Evolutionary conservation across 164 flowering plant species (phyloP), one percentile per base, ranked within the genome.

Genomic region (Houttuynia cordata): DNA sequence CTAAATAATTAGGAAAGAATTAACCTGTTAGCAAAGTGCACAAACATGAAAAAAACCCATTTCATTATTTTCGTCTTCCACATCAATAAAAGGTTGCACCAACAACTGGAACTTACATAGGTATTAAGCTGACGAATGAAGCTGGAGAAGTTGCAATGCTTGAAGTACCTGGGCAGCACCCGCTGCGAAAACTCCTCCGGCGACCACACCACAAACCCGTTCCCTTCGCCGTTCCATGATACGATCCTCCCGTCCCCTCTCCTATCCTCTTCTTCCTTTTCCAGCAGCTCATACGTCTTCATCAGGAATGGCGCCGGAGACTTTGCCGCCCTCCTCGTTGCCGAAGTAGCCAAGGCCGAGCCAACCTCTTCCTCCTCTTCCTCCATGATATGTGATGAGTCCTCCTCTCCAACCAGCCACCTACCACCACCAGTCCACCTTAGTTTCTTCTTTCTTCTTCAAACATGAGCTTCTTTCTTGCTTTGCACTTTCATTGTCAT

Each of bases 71-170:
- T n/a, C n/a, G n/a, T n/a, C n/a, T n/a, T n/a, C n/a, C n/a, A n/a
- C n/a, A n/a, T n/a, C n/a, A n/a, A 30, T 30, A 6, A 30, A 30
- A 30, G 37, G 37, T 30, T 30, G 4, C 37, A 8, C 12, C 14
- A 14, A 17, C 2, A 17, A 17, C 3, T 10, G 22, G 18, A 13
- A 74, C 88, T 76, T 12, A 84, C 89, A 61, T 84, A 80, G 23
- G 86, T 84, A 59, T 82, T 84, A 10, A 82, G 82, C 69, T 84
- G 89, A 12, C 86, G 81, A 56, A 84, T 64, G 80, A 84, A 83
- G 75, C 86, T 82, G 6, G 89, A 81, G 70, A 84, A 84, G 50
- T 84, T 84, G 55, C 72, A 75, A 68, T 84, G 89, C 80, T 84
- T 84, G 85, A 84, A 84, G 65, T 76, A 84, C 56, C 60, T 74